Conservation (phyloP, 352 stramenopile species). For the Phytophthora ramorum region DNA sequence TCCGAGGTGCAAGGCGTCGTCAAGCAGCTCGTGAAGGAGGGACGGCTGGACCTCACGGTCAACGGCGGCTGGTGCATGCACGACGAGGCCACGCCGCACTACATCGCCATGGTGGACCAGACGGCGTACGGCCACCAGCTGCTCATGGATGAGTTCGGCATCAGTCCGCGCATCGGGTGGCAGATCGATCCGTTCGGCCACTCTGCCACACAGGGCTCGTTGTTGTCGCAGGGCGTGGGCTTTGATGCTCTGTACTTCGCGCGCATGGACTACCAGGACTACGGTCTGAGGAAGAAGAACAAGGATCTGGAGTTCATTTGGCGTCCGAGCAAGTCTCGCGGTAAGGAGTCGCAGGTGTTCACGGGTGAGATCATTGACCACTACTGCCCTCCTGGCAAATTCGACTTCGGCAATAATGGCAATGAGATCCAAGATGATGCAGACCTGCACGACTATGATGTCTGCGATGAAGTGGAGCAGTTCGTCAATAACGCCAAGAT, state of each 20-base stretch:
- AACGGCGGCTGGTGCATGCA: slow-evolving; percentile 99
- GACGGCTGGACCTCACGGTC: slow-evolving; percentile 93
- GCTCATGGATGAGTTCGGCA: slow-evolving; percentile 93
- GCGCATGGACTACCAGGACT: slow-evolving; percentile 98
- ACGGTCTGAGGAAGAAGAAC: slow-evolving; percentile 84
- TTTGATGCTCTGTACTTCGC: slow-evolving; percentile 98
- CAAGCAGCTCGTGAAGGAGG: slow-evolving; percentile 89
- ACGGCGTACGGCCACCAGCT: slow-evolving; percentile 97
- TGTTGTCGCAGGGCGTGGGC: slow-evolving; percentile 91
- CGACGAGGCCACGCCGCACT: slow-evolving; percentile 97
- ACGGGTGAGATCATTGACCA: slow-evolving; percentile 89
- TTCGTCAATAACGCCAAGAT: slow-evolving; percentile 84
- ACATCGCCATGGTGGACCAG: slow-evolving; percentile 98
- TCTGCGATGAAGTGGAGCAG: slow-evolving; percentile 82
- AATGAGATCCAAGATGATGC: slow-evolving; percentile 89
- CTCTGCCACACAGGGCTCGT: slow-evolving; percentile 91
- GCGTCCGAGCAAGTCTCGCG: slow-evolving; percentile 89
- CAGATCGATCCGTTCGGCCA: slow-evolving; percentile 98
- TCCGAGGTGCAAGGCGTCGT: slow-evolving; percentile 75
- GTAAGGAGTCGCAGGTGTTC: slow-evolving; percentile 86
- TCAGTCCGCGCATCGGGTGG: slow-evolving; percentile 96
- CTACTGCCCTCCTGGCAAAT: slow-evolving; percentile 78
- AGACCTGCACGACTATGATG: slow-evolving; percentile 89
- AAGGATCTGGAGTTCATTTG: slow-evolving; percentile 96
- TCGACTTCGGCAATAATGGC: slow-evolving; percentile 73